Conservation (phyloP, 2,329 filamentous ascomycete species). For the Alternaria novae-zelandiae region DNA sequence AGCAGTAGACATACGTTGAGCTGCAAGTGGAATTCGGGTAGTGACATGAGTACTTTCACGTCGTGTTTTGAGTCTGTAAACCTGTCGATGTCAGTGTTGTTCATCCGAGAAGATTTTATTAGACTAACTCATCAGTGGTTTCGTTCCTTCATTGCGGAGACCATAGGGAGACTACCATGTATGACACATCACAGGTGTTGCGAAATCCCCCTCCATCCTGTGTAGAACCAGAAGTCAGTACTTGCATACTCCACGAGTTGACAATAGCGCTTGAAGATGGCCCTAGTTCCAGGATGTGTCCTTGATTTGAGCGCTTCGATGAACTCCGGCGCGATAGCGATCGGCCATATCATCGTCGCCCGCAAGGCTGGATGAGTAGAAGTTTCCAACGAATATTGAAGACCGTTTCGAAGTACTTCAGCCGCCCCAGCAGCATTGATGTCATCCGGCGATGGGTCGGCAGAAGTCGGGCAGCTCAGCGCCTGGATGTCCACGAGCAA, state of each 20-base stretch:
- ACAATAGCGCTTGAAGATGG: slow-evolving; percentile 28
- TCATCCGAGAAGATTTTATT: not conserved
- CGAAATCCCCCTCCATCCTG: slow-evolving; percentile 29
- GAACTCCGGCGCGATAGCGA: slow-evolving; percentile 23
- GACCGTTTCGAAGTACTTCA: slow-evolving; percentile 19
- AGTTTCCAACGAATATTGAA: slow-evolving; percentile 28
- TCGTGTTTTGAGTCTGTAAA: not conserved
- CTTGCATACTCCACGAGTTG: slow-evolving; percentile 28
- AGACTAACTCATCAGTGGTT: not conserved
- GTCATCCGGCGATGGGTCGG: slow-evolving; percentile 13
- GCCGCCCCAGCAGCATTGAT: slow-evolving; percentile 12
- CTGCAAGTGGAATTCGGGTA: not conserved
- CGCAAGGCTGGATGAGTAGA: slow-evolving; percentile 28
- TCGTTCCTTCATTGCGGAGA: not conserved
- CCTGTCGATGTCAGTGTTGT: not conserved
- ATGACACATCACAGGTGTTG: slow-evolving; percentile 9
- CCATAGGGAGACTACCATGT: not conserved
- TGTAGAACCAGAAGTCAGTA: slow-evolving; percentile 33
- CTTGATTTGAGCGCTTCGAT: slow-evolving; percentile 22
- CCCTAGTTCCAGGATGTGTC: slow-evolving; percentile 15
- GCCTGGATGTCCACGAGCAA: slow-evolving; percentile 30
- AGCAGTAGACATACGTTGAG: too few relatives aligned
- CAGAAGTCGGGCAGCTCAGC: slow-evolving; percentile 5
- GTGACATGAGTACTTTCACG: not conserved
- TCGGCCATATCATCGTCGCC: slow-evolving; percentile 32